Percentiles rank a stretch among this genome's conserved stretches.
These are phyloP conservation scores for Umbellularia californica DNA, from an alignment of 164 flowering plant species.

Conservation along the genomic window DNA sequence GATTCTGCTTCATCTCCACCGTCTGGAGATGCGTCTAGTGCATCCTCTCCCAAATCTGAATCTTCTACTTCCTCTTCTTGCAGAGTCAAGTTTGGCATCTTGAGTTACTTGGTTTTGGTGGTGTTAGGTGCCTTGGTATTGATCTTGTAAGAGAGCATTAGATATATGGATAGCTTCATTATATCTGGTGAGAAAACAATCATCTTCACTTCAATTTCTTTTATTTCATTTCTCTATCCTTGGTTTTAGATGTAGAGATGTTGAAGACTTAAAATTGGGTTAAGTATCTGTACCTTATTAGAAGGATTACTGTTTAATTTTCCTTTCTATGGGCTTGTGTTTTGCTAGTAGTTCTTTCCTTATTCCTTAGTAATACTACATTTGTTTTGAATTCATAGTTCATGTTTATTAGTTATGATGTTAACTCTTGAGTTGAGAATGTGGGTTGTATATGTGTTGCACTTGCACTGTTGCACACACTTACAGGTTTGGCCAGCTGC, in stretches of 20 bases:
- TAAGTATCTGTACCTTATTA: no score
- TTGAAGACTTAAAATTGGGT: no score
- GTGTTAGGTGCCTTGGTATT: conserved; percentile 32
- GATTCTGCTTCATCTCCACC: conserved; percentile 34
- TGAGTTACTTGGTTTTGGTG: conserved; percentile 38
- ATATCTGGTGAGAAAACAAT: not conserved
- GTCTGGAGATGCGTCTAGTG: not conserved
- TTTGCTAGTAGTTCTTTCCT: not conserved
- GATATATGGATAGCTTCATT: conserved; percentile 16
- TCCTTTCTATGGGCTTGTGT: not conserved
- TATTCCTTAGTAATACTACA: not conserved
- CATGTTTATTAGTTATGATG: not conserved
- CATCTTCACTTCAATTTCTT: conserved; percentile 12
- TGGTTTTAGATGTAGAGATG: not conserved
- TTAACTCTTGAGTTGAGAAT: no score
- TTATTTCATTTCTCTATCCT: conserved; percentile 2
- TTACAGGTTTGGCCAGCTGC: no score
- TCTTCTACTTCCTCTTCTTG: conserved; percentile 30
- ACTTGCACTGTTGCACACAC: no score
- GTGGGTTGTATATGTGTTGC: no score
- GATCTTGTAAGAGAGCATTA: conserved; percentile 29
- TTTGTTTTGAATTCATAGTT: not conserved
- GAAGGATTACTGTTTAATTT: no score
- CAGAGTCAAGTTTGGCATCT: conserved; percentile 21
- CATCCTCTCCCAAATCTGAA: conserved; percentile 11